Percentiles rank a stretch among this genome's conserved stretches.
These are phyloP conservation scores for Plantago rigida DNA, from an alignment of 305 asterid genomes.

Conservation along the genomic window DNA sequence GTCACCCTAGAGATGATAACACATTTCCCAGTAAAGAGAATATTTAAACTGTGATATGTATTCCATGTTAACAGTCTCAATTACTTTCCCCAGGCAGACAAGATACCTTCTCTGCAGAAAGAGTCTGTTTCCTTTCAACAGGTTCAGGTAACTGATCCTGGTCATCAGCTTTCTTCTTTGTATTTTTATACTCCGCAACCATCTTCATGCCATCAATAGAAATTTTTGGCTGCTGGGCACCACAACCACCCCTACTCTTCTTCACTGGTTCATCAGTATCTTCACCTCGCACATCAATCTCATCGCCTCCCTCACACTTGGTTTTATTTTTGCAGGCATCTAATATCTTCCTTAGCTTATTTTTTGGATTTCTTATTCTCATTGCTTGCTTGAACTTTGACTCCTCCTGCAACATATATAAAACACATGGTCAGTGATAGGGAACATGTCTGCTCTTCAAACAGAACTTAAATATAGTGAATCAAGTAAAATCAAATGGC, in stretches of 20 bases:
- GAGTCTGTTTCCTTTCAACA: constrained; percentile 74
- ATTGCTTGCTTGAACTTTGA: constrained; percentile 74
- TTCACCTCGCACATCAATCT: constrained; percentile 61
- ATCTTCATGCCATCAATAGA: constrained; percentile 94
- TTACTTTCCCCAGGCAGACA: constrained; percentile 1
- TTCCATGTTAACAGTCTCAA: neutral
- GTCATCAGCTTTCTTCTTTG: constrained; percentile 71
- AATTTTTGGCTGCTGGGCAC: constrained; percentile 87
- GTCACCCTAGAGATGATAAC: neutral
- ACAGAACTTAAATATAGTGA: neutral
- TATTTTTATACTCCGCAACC: constrained; percentile 73
- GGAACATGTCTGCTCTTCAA: constrained; percentile 1
- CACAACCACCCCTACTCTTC: constrained; percentile 85
- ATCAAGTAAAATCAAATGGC: neutral
- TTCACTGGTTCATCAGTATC: constrained; percentile 66
- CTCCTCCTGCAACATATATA: constrained; percentile 47
- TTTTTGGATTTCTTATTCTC: constrained; percentile 76
- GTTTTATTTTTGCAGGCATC: constrained; percentile 83
- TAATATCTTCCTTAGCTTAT: constrained; percentile 61
- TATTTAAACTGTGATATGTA: neutral
- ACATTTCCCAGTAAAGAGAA: neutral
- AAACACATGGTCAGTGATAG: neutral
- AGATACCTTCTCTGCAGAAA: constrained; percentile 79
- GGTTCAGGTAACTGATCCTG: constrained; percentile 88
- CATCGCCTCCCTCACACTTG: constrained; percentile 92